These are phyloP conservation scores for Ustilago tritici DNA, from an alignment of 1,284 basidiomycete species.

Conservation along the genomic window DNA sequence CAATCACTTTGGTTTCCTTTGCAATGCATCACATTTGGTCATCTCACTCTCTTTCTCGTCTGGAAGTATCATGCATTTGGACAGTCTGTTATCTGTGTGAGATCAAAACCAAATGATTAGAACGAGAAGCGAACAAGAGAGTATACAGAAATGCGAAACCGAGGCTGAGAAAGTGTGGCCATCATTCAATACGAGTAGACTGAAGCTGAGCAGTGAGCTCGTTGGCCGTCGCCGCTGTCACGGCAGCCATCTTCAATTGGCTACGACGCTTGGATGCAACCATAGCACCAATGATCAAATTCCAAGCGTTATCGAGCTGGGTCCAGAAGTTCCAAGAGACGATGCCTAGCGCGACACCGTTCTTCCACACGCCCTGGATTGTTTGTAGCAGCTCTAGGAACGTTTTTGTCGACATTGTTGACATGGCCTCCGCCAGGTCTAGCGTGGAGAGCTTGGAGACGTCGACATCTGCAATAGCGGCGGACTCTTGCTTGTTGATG, in stretches of 20 bases:
- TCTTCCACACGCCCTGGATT: slow-evolving; percentile 52
- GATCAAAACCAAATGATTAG: neutral
- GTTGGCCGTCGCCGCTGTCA: slow-evolving; percentile 13
- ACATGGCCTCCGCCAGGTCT: slow-evolving; percentile 42
- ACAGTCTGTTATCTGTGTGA: neutral
- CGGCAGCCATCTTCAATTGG: neutral
- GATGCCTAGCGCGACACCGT: slow-evolving; percentile 52
- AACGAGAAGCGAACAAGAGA: neutral
- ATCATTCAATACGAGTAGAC: slow-evolving; percentile 26
- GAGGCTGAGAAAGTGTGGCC: neutral
- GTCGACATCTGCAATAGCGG: neutral
- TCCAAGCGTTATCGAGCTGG: slow-evolving; percentile 45
- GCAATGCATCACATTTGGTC: slow-evolving; percentile 4
- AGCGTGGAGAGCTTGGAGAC: slow-evolving; percentile 11
- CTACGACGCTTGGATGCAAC: slow-evolving; percentile 20
- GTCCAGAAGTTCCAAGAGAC: slow-evolving; percentile 39
- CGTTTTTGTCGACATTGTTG: slow-evolving; percentile 26
- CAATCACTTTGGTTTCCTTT: neutral
- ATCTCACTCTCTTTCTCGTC: neutral
- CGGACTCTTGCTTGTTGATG: neutral
- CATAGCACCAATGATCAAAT: slow-evolving; percentile 38
- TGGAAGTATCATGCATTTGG: no score
- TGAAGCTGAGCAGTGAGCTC: slow-evolving; percentile 20
- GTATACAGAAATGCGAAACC: slow-evolving; percentile 3
- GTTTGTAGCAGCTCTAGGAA: slow-evolving; percentile 36